These are phyloP conservation scores for Cercospora citrullina DNA, from an alignment of 2,329 filamentous ascomycete species.

Conservation along the genomic window DNA sequence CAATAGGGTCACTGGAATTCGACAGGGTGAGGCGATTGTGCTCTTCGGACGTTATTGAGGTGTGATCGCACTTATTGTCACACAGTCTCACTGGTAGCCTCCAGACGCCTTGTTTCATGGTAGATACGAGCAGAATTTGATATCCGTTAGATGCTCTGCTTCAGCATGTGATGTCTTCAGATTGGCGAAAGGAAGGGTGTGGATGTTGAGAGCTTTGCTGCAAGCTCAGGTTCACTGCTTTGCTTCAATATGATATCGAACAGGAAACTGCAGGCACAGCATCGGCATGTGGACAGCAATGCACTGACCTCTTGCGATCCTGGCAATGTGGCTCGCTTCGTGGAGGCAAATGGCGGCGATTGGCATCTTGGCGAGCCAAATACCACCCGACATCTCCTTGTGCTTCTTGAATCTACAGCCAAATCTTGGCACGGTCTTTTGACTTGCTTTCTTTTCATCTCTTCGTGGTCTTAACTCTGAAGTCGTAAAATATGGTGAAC, in stretches of 20 bases:
- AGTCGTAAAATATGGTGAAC: neutral
- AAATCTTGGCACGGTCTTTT: neutral
- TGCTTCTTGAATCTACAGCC: neutral
- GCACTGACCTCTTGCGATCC: neutral
- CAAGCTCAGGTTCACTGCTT: neutral
- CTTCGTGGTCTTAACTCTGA: too few relatives aligned
- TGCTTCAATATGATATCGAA: neutral
- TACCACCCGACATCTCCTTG: neutral
- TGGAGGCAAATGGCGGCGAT: neutral
- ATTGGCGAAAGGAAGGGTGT: neutral
- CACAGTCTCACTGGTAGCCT: neutral
- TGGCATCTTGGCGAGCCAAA: neutral
- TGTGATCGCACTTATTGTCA: neutral
- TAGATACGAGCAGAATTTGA: neutral
- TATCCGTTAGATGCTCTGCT: neutral
- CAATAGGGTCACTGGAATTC: neutral
- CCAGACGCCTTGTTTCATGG: neutral
- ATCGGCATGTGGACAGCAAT: conserved; percentile 6
- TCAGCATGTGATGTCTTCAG: neutral
- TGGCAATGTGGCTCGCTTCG: neutral
- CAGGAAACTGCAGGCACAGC: neutral
- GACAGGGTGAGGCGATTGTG: neutral
- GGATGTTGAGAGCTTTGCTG: neutral
- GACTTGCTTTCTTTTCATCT: too few relatives aligned
- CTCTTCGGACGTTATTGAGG: neutral